Base-by-base conservation (phyloP, 495 filamentous ascomycete genomes). In the Bombardia bombarda region DNA sequence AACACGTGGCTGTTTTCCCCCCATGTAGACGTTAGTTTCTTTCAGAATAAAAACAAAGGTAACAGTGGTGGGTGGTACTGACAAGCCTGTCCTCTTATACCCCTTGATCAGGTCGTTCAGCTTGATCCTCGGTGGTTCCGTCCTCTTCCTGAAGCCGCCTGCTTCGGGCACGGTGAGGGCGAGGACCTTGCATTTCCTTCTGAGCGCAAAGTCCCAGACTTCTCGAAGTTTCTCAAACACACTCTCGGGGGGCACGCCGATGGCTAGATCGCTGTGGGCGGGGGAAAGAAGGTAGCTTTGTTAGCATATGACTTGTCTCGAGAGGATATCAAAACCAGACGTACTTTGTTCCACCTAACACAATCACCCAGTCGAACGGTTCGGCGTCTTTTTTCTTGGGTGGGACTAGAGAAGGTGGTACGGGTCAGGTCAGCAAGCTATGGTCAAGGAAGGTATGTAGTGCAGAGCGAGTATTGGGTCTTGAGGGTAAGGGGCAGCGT, bases 321-420 rank as follows among this genome's bases (percentile, higher is more conserved):
- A n/a, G n/a, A n/a, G n/a, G n/a, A n/a, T n/a, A n/a, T n/a, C n/a
- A n/a, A n/a, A n/a, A n/a, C n/a, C n/a, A n/a, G n/a, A n/a, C n/a
- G n/a, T n/a, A n/a, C n/a, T 82, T 82, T 23, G 77, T 81, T 2
- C 76, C 78, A 7, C 75, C 78, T 16, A 81, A 63, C 6, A 79
- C 59, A 19, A 73, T 66, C 18, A 60, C 62, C 68, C 68, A 72
- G 53, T 72, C 66, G 41, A 49, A 72, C 0, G 36, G 43, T 21
- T 58, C 35, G 12, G 38, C 26, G 12, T 40, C 45, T 3, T 38
- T 8, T 16, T 40, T 40, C 14, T 24, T 31, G 14, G 13, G 18
- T 8, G 22, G 38, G 17, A 38, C 42, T 23, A n/a, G n/a, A n/a
- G n/a, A n/a, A n/a, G n/a, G n/a, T n/a, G n/a, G n/a, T n/a, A n/a